These are phyloP conservation scores for Melocanna baccifera DNA, from an alignment of 176 grass and related monocot genomes.

Conservation along the genomic window DNA sequence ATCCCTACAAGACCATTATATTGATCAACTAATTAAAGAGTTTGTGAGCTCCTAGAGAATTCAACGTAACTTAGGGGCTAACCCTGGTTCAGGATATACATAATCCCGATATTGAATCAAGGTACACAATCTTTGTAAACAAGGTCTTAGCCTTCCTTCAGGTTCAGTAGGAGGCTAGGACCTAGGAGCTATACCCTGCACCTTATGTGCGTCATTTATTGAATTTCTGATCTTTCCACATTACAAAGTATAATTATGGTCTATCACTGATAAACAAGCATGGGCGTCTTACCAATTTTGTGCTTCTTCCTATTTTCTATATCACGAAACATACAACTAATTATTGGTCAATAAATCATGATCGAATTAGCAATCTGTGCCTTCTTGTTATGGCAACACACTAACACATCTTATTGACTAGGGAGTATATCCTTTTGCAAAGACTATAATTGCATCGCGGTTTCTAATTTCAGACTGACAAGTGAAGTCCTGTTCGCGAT, in stretches of 20 bases:
- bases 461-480: not conserved
- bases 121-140: not conserved
- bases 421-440: not conserved
- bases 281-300: not conserved
- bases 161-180: not conserved
- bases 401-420: not conserved
- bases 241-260: not conserved
- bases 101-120: constrained; percentile 5
- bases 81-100: not conserved
- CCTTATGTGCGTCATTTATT: not conserved
- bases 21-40: not conserved
- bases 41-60: not conserved
- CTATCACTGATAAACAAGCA: not conserved
- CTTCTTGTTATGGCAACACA: not conserved
- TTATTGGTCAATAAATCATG: not conserved
- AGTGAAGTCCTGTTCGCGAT: not conserved
- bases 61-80: not conserved
- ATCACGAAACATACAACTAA: constrained; percentile 15
- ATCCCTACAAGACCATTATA: constrained; percentile 47
- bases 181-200: not conserved
- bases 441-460: not conserved
- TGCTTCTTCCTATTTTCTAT: not conserved
- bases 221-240: not conserved
- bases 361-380: not conserved
- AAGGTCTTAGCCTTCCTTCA: not conserved